These are phyloP conservation scores for Jaenimonas drosophilae DNA, from an alignment of 208 protist species.

Conservation along the genomic window DNA sequence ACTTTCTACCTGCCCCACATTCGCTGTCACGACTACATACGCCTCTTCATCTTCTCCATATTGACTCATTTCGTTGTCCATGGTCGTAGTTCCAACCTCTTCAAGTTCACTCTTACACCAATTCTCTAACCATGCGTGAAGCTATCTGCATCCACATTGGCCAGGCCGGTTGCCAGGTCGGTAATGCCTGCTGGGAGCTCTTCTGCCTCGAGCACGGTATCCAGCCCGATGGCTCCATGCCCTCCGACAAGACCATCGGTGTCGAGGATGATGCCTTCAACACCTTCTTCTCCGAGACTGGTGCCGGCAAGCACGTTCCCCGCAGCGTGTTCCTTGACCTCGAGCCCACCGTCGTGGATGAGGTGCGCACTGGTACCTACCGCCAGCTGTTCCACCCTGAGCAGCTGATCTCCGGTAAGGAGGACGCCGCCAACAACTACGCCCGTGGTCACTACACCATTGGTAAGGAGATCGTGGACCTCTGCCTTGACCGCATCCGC, in stretches of 20 bases:
- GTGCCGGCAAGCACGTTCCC: constrained; percentile 91
- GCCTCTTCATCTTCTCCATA: too few species aligned
- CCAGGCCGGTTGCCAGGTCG: constrained; percentile 96
- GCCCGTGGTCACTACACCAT: constrained; percentile 98
- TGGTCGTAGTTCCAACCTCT: too few species aligned
- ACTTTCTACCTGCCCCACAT: too few species aligned
- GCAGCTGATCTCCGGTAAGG: constrained; percentile 95
- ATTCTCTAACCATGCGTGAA: constrained; percentile 86
- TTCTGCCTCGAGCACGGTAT: constrained; percentile 92
- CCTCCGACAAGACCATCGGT: constrained; percentile 80
- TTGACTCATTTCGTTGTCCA: too few species aligned
- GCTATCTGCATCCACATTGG: constrained; percentile 94
- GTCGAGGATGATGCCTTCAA: constrained; percentile 89
- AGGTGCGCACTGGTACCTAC: constrained; percentile 94
- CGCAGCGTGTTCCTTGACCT: constrained; percentile 95
- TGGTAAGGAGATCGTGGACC: constrained; percentile 96
- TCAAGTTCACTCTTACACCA: too few species aligned
- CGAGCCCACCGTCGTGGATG: constrained; percentile 96
- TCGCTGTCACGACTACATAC: too few species aligned
- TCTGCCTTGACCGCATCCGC: constrained; percentile 92
- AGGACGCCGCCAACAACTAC: constrained; percentile 98
- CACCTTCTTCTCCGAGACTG: constrained; percentile 95
- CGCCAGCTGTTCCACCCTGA: constrained; percentile 96
- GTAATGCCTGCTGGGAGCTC: constrained; percentile 96
- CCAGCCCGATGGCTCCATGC: constrained; percentile 81